Percentiles rank a stretch among this genome's conserved stretches.
phyloP scores from a whole-genome alignment of 768 basidiomycete species.

The Hysterangium stoloniferum region DNA sequence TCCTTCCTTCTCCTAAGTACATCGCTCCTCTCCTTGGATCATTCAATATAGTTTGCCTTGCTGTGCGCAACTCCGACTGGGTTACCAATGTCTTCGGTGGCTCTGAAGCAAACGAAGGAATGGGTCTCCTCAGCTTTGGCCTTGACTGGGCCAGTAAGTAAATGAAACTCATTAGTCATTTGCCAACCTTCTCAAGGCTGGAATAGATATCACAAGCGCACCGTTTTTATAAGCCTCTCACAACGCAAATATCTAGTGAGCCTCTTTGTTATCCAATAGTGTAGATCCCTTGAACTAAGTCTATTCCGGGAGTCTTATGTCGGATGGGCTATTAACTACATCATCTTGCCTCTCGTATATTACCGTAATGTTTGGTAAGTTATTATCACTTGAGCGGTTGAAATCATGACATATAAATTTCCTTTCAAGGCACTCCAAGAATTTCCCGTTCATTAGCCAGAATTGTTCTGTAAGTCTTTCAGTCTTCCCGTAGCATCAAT shows the following conservation, averaged over 20 bases:
- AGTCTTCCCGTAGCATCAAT: not conserved
- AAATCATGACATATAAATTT: not conserved
- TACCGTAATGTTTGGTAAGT: not conserved
- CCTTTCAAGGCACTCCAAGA: not conserved
- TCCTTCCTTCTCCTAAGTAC: not conserved
- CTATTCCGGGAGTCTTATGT: not conserved
- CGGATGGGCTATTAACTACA: not conserved
- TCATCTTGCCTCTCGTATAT: not conserved
- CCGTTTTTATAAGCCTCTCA: not conserved
- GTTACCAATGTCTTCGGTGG: conserved; percentile 62
- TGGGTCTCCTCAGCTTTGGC: conserved; percentile 50
- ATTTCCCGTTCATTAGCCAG: conserved; percentile 1
- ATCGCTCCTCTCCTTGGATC: not conserved
- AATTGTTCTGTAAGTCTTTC: not conserved
- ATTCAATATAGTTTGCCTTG: not conserved
- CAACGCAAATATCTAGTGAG: not conserved
- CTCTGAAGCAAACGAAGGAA: conserved; percentile 55
- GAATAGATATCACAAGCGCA: not conserved
- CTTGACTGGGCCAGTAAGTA: conserved; percentile 42
- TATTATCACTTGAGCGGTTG: not conserved
- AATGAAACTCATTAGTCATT: not conserved
- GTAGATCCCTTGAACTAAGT: no score
- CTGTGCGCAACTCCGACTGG: not conserved
- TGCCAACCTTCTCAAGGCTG: not conserved
- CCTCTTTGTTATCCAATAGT: no score